Evolutionary conservation across 208 protist species (phyloP).

Genomic region (Leishmania arabica): DNA sequence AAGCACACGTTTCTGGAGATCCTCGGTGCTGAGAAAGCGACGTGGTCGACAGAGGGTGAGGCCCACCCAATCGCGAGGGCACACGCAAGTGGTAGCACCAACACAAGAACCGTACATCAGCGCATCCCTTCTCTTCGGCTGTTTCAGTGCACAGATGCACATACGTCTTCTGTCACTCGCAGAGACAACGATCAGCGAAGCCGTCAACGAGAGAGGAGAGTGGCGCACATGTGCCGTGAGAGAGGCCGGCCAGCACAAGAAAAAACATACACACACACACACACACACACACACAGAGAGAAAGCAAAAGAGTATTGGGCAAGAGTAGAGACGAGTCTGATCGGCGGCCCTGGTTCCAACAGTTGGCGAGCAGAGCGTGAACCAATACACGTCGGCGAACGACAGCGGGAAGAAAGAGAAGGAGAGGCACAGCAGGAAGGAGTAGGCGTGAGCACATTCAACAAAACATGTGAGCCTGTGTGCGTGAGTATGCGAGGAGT

Average conservation of each 20-base stretch:
- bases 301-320: background rate
- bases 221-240: no score
- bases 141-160: no score
- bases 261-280: background rate
- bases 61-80: no score
- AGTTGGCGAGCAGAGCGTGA: background rate
- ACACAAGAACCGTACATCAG: no score
- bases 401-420: background rate
- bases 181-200: no score
- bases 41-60: no score
- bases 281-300: background rate
- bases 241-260: background rate
- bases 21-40: no score
- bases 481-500: background rate
- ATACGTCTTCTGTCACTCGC: no score
- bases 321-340: background rate
- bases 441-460: background rate
- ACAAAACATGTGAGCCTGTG: background rate
- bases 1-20: no score
- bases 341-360: background rate
- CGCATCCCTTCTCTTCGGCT: no score
- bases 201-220: no score
- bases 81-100: no score
- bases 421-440: background rate
- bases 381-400: background rate